Percentiles rank a stretch among this genome's conserved stretches.
Evolutionary conservation across 139 green algal genomes (phyloP).

Genomic region (Chlamydomonas incerta): DNA sequence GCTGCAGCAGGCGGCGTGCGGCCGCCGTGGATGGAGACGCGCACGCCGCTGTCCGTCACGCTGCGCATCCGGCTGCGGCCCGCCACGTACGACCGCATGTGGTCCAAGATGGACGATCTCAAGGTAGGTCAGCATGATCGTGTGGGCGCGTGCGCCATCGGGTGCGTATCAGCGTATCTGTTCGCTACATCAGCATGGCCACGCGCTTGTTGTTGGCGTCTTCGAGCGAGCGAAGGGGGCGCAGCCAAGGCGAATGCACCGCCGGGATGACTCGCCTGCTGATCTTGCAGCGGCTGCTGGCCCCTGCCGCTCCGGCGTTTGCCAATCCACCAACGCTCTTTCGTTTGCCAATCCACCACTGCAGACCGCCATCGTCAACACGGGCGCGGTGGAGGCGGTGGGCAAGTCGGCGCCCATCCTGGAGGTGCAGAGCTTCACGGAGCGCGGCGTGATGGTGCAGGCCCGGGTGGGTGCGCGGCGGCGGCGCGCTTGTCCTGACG

Average conservation of each 20-base stretch:
- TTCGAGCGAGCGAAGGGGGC: too few species aligned
- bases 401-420: slow-evolving; percentile 14
- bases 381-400: slow-evolving; percentile 1
- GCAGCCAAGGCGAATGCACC: too few species aligned
- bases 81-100: neutral
- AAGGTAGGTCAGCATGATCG: neutral
- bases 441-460: slow-evolving; percentile 13
- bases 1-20: slow-evolving; percentile 7
- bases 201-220: too few species aligned
- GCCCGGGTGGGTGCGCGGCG: neutral
- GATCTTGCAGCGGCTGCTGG: too few species aligned
- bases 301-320: too few species aligned
- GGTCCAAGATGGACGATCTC: neutral
- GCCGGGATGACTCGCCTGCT: too few species aligned
- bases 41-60: slow-evolving; percentile 9
- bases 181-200: neutral
- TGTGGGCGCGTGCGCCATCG: neutral
- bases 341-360: neutral
- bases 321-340: too few species aligned
- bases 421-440: neutral
- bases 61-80: slow-evolving; percentile 15
- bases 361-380: neutral
- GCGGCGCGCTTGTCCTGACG: neutral
- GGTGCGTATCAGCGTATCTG: neutral
- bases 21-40: slow-evolving; percentile 19